Evolutionary conservation across 2,329 filamentous ascomycete species (phyloP), one percentile per base, ranked within the genome.

Genomic region (Penicillium sp.): DNA sequence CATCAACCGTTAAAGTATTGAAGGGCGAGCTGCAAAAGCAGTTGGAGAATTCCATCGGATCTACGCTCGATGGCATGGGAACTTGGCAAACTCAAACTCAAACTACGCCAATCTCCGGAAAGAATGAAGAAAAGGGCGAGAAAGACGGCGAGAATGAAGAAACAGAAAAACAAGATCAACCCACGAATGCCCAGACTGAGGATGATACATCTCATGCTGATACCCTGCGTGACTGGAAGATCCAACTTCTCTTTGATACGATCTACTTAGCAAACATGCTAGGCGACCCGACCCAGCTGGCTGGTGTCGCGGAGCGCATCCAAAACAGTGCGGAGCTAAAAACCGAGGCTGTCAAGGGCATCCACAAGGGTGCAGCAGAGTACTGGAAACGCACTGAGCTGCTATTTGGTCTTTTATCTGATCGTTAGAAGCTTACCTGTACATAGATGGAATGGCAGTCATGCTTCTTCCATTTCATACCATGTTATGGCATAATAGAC

Each of bases 321-420:
- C 67, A 69, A 24, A 63, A 70, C 27, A 81, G 79, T 2, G 66
- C 88, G 7, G 81, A 82, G 0, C 70, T 82, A 4, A 79, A 82
- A 27, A 73, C 79, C 11, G 76, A 74, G 6, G 78, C 76, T 16
- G 74, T 81, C 45, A 84, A 84, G 60, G 74, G 78, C 44, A 73
- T 96, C 37, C 74, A 70, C 63, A 89, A 88, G 73, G 78, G 81
- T 16, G 85, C 90, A 6, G 79, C 82, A 46, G 90, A 93, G 51
- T 96, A 95, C 73, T 95, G 90, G 86, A 90, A 89, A 78, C 86
- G 89, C 67, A 95, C 90, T 11, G 88, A 84, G 71, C 74, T 97
- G 61, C 74, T 97, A 26, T 96, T 97, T 76, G 91, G 90, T 2
- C 77, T 96, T 55, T 76, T 97, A 62, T 81, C 81, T 5, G 54